Conservation (phyloP, 164 flowering plant species). For the Tetracentron sinense region DNA sequence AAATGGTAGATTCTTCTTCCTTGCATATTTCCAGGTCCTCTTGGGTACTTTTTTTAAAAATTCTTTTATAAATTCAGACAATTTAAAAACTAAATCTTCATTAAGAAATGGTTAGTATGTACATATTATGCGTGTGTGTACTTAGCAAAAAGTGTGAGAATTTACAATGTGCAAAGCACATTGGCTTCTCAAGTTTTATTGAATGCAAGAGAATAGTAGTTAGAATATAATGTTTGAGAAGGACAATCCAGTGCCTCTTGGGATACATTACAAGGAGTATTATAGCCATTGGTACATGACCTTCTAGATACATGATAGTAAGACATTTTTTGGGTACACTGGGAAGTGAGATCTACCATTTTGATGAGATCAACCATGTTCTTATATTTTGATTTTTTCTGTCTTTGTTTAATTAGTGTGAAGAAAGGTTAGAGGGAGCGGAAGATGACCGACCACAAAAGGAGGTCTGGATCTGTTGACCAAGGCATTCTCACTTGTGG, state of each 20-base stretch:
- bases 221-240: too few relatives aligned
- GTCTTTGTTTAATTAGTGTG: constrained; percentile 14
- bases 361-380: neutral
- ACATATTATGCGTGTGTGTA: neutral
- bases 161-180: neutral
- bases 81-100: too few relatives aligned
- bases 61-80: too few relatives aligned
- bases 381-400: too few relatives aligned
- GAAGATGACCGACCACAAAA: constrained; percentile 58
- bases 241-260: neutral
- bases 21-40: neutral
- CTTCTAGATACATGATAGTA: neutral
- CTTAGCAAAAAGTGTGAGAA: neutral
- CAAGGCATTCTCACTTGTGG: constrained; percentile 30
- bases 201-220: neutral
- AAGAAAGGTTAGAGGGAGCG: constrained; percentile 20
- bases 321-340: too few relatives aligned
- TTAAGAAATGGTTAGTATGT: neutral
- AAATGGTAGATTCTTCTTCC: neutral
- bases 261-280: neutral
- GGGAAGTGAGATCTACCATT: neutral
- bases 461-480: constrained; percentile 42
- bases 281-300: neutral
- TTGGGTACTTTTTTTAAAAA: too few relatives aligned
- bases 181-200: neutral